Conservation (phyloP, 2,329 filamentous ascomycete genomes). For the Verticillium albo-atrum region DNA sequence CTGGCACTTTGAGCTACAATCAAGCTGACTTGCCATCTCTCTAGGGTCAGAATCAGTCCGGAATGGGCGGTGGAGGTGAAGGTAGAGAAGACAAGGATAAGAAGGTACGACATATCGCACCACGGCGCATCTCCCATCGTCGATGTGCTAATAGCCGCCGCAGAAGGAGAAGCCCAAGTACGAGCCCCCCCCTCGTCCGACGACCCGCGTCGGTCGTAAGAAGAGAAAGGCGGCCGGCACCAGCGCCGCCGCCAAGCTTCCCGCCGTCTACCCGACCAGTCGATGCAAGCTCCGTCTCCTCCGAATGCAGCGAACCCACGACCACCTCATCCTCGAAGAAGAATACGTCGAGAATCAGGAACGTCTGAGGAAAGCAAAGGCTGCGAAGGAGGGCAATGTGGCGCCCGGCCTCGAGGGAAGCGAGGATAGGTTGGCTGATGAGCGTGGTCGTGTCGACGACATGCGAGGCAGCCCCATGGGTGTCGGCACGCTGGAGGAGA, state of each 20-base stretch:
- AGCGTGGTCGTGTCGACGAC: slow-evolving; percentile 91
- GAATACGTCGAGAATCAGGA: slow-evolving; percentile 99
- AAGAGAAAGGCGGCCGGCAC: slow-evolving; percentile 95
- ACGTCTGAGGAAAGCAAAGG: slow-evolving; percentile 87
- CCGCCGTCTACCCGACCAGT: slow-evolving; percentile 88
- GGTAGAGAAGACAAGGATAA: slow-evolving; percentile 86
- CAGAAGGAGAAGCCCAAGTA: slow-evolving; percentile 99
- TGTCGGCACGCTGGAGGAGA: slow-evolving; percentile 93
- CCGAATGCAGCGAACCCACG: slow-evolving; percentile 97
- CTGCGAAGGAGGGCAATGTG: slow-evolving; percentile 63
- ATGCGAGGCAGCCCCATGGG: slow-evolving; percentile 99
- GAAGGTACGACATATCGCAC: slow-evolving; percentile 58
- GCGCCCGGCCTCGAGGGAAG: slow-evolving; percentile 68
- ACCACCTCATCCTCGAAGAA: slow-evolving; percentile 93
- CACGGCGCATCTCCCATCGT: neutral
- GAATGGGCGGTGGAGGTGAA: slow-evolving; percentile 74
- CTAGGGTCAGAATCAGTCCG: slow-evolving; percentile 81
- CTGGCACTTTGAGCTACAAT: neutral
- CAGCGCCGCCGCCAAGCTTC: slow-evolving; percentile 92
- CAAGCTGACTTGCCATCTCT: neutral
- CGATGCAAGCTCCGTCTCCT: slow-evolving; percentile 96
- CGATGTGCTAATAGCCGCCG: slow-evolving; percentile 11
- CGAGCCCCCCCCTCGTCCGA: slow-evolving; percentile 94
- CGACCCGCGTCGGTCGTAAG: slow-evolving; percentile 94
- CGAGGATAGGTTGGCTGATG: slow-evolving; percentile 83